phyloP scores from a whole-genome alignment of 257 asterid species.

The Solanum chmielewskii region DNA sequence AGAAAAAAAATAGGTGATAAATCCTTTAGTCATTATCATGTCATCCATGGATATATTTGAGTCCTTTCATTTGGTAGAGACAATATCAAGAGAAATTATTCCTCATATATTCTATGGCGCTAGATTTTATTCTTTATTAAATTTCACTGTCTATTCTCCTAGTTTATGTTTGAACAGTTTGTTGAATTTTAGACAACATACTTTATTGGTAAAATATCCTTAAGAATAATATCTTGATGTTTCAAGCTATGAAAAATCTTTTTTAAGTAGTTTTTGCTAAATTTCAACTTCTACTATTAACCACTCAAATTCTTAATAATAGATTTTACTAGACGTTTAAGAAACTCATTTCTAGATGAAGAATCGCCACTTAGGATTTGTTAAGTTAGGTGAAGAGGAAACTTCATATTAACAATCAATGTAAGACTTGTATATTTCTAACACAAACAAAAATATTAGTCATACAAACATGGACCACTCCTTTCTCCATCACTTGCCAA shows the following conservation, averaged over 20 bases:
- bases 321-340: too few species aligned
- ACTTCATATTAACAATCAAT: neutral
- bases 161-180: neutral
- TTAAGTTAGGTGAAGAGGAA: neutral
- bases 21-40: neutral
- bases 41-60: neutral
- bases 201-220: neutral
- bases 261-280: neutral
- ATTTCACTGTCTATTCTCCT: neutral
- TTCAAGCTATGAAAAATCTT: neutral
- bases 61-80: neutral
- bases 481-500: neutral
- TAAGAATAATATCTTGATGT: neutral
- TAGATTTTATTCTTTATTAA: neutral
- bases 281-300: neutral
- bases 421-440: neutral
- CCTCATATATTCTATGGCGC: neutral
- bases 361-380: neutral
- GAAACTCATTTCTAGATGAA: too few species aligned
- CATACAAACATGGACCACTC: neutral
- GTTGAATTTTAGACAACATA: neutral
- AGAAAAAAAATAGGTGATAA: neutral
- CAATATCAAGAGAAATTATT: neutral
- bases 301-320: neutral
- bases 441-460: neutral